A percentile compares a stretch with the other conserved stretches of the same genome.
phyloP scores from a whole-genome alignment of 169 alveolate genomes.

The Plasmodium chabaudi region DNA sequence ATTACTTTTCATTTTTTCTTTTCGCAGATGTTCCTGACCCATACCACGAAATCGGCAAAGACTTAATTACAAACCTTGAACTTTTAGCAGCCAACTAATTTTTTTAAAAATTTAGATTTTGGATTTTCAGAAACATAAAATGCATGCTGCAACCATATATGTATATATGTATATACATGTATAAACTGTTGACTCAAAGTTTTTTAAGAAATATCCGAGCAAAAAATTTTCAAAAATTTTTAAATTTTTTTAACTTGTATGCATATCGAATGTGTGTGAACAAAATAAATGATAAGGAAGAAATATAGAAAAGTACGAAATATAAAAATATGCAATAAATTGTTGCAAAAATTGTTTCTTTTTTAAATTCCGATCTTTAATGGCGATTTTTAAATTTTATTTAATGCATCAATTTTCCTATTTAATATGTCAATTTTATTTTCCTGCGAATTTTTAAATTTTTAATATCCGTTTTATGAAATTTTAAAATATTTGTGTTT shows the following conservation, averaged over 20 bases:
- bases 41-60: constrained; percentile 51
- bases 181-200: background rate
- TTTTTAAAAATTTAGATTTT: too few species aligned
- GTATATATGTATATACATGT: constrained; percentile 8
- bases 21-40: constrained; percentile 48
- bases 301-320: background rate
- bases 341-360: too few species aligned
- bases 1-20: too few species aligned
- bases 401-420: constrained; percentile 52
- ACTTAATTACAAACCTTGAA: constrained; percentile 20
- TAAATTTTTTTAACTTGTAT: too few species aligned
- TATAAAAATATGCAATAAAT: background rate
- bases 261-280: too few species aligned
- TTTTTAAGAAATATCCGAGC: background rate
- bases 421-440: constrained; percentile 52
- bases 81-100: too few species aligned
- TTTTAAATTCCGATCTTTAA: too few species aligned
- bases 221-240: too few species aligned
- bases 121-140: too few species aligned
- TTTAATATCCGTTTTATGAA: background rate
- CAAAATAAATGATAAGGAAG: background rate
- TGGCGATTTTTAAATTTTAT: constrained; percentile 17
- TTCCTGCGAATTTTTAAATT: constrained; percentile 26
- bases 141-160: background rate
- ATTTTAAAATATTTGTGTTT: background rate